phyloP scores from a whole-genome alignment of 768 basidiomycete species.

The Termitomyces titanicus region DNA sequence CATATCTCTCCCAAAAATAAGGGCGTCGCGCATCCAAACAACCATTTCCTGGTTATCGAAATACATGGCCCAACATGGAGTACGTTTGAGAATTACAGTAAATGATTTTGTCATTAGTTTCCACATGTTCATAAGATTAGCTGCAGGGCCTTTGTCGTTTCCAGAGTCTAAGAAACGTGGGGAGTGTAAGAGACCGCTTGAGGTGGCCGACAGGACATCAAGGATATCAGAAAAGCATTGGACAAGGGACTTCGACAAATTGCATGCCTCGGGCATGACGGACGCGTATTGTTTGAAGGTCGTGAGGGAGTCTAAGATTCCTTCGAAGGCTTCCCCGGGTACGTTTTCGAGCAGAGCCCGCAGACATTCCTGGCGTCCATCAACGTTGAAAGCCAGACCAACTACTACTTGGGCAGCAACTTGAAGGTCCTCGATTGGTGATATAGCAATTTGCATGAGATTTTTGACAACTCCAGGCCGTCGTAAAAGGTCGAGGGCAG shows the following conservation, averaged over 20 bases:
- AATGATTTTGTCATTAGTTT: constrained; percentile 74
- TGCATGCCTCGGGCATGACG: constrained; percentile 79
- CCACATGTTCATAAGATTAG: constrained; percentile 74
- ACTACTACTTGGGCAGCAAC: constrained; percentile 75
- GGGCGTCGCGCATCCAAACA: constrained; percentile 97
- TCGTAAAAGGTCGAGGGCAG: constrained; percentile 52
- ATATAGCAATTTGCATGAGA: constrained; percentile 70
- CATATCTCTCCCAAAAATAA: constrained; percentile 89
- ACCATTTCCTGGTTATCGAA: constrained; percentile 85
- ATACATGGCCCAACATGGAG: constrained; percentile 76
- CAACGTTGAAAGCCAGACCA: constrained; percentile 85
- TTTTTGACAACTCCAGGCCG: constrained; percentile 54
- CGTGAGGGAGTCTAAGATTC: constrained; percentile 63
- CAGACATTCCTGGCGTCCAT: constrained; percentile 85
- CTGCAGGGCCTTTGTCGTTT: constrained; percentile 42
- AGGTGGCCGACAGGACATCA: constrained; percentile 76
- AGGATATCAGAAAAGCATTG: constrained; percentile 91
- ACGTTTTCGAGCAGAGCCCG: constrained; percentile 68
- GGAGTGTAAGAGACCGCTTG: constrained; percentile 67
- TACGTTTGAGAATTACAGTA: constrained; percentile 80
- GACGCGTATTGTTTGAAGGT: constrained; percentile 62
- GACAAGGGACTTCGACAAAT: constrained; percentile 85
- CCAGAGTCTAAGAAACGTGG: constrained; percentile 43
- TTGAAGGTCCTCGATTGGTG: constrained; percentile 75
- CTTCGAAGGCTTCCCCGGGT: constrained; percentile 64